Base-by-base conservation (phyloP, 371 early-diverging fungal genomes). In the Mucor circinelloides region DNA sequence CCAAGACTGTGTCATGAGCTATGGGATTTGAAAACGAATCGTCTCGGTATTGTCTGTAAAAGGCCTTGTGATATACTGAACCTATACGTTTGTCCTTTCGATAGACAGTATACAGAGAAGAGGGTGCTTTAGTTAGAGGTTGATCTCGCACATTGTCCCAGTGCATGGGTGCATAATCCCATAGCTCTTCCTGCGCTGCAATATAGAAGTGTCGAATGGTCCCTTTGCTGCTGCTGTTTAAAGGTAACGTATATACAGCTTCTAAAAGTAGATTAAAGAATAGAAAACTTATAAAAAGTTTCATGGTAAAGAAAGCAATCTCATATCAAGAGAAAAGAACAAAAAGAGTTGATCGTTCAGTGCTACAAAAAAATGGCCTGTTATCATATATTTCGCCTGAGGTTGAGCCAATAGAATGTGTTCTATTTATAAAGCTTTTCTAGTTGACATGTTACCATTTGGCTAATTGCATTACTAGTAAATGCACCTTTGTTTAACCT, bases 91-190 rank as follows among this genome's bases (percentile, higher is more conserved):
- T 73, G 19, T 52, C 58, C 32, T 62, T 76, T 21, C 58, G 72
- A 3, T 54, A 32, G 1, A 67, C 71, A 2, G 78, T 76, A 63
- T 77, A 80, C 10, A 72, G 44, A 4, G 65, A 71, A 34, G 76
- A 68, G 1, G 72, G 67, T 12, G 74, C 61, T 42, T 70, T 64
- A 3, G 72, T 65, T 15, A 85, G 36, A 1, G 80, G 73, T 28
- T 78, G 66, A 65, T 77, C 80, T 25, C 69, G 70, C 21, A 79
- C 65, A 44, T 75, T 70, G 61, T 82, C 78, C 69, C 71, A 73
- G 7, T 73, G 60, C 58, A 70, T 69, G 1, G 84, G 83, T 13
- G 81, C 83, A 77, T 86, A 86, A 58, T 86, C 71, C 87, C 87
- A 86, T 9, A 64, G 50, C 34, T 78, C 66, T 55, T 84, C 83